Percentiles rank a stretch among this genome's conserved stretches.
These are phyloP conservation scores for Mycosphaerella arachidis DNA, from an alignment of 2,329 filamentous ascomycete genomes.

Conservation along the genomic window DNA sequence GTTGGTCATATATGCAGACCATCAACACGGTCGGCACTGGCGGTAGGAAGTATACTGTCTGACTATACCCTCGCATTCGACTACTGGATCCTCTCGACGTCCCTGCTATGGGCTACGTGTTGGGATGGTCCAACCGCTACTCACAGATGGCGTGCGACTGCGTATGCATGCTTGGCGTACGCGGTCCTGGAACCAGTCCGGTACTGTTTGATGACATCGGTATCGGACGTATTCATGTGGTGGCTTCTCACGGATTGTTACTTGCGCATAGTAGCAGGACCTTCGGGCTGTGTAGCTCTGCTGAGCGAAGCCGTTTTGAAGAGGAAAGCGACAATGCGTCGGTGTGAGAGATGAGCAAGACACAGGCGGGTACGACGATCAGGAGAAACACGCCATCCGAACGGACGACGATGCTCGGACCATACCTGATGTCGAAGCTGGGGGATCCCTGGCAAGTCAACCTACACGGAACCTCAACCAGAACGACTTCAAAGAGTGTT, in stretches of 20 bases:
- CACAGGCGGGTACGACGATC: neutral
- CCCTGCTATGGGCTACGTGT: neutral
- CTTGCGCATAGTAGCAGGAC: neutral
- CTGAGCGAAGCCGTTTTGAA: neutral
- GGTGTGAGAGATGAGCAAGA: neutral
- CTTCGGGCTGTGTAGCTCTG: neutral
- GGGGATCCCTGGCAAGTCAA: neutral
- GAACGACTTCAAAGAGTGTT: neutral
- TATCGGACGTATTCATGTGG: constrained; percentile 3
- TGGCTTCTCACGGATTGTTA: constrained; percentile 5
- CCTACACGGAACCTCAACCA: neutral
- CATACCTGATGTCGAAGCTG: neutral
- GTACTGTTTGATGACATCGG: constrained; percentile 4
- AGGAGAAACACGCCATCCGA: neutral
- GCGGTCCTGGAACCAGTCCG: constrained; percentile 6
- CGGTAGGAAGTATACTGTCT: neutral
- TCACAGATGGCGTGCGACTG: neutral
- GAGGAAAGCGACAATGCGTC: neutral
- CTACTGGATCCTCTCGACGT: neutral
- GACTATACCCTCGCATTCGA: constrained; percentile 1
- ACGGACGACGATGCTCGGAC: neutral
- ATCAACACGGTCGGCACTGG: neutral
- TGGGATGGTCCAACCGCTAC: neutral
- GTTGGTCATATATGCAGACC: neutral
- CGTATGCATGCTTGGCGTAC: constrained; percentile 3